Conservation (phyloP, 345 rosid species). For the Eucalyptus dawsonii region DNA sequence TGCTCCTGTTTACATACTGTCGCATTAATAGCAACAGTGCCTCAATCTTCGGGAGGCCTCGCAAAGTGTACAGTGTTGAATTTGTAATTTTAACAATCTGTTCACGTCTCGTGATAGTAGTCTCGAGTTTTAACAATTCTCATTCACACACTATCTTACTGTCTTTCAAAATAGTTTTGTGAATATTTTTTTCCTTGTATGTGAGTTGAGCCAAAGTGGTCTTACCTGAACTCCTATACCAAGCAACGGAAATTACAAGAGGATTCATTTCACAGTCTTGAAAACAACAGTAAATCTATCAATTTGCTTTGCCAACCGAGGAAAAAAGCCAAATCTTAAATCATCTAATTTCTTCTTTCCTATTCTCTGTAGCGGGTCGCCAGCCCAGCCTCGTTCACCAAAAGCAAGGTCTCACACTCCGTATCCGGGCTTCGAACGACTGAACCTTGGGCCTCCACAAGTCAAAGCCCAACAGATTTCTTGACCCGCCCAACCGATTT, state of each 20-base stretch:
- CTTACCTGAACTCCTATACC: not conserved
- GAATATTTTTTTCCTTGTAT: no score
- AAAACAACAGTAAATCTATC: no score
- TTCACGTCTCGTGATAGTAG: rapidly evolving
- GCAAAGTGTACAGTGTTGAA: not conserved
- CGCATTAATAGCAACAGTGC: not conserved
- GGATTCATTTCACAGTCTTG: no score
- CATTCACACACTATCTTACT: rapidly evolving
- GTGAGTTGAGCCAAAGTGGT: not conserved
- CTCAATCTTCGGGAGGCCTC: not conserved
- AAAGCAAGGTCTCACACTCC: not conserved
- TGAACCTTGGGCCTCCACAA: not conserved
- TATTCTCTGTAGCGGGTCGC: no score
- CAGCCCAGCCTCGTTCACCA: no score
- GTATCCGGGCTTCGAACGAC: not conserved
- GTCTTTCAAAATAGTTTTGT: no score
- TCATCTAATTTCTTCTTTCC: no score
- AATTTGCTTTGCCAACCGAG: no score
- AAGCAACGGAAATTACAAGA: not conserved
- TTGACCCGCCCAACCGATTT: not conserved
- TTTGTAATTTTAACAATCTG: rapidly evolving
- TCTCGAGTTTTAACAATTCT: rapidly evolving
- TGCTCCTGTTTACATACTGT: not conserved
- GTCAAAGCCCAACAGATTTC: not conserved
- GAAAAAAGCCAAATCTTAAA: no score